These are phyloP conservation scores for Hanseniaspora clermontiae DNA, from an alignment of 805 yeast genomes.

Conservation along the genomic window DNA sequence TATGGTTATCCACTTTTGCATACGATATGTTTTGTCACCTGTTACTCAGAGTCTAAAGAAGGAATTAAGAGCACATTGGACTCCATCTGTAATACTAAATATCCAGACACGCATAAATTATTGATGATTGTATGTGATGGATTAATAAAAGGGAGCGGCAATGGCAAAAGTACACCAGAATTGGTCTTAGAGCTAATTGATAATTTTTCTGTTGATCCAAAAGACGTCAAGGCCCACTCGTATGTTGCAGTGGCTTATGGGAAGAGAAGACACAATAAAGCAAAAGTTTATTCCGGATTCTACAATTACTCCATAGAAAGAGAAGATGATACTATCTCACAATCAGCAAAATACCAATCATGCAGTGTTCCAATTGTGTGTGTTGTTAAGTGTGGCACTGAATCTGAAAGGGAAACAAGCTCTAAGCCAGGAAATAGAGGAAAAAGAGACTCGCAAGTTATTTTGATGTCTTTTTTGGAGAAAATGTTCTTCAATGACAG, in stretches of 20 bases:
- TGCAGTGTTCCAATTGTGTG: slow-evolving; percentile 69
- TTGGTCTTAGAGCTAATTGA: slow-evolving; percentile 79
- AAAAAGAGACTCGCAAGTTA: slow-evolving; percentile 86
- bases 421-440: slow-evolving; percentile 89
- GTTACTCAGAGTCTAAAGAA: slow-evolving; percentile 84
- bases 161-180: slow-evolving; percentile 78
- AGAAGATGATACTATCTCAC: slow-evolving; percentile 52
- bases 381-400: slow-evolving; percentile 81
- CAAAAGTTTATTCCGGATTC: slow-evolving; percentile 89
- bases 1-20: slow-evolving; percentile 69
- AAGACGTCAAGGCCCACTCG: slow-evolving; percentile 67
- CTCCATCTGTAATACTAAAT: slow-evolving; percentile 87
- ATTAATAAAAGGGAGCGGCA: slow-evolving; percentile 85
- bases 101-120: slow-evolving; percentile 87
- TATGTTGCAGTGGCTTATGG: slow-evolving; percentile 96
- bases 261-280: slow-evolving; percentile 91
- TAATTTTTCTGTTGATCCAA: slow-evolving; percentile 55
- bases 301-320: slow-evolving; percentile 44
- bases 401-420: slow-evolving; percentile 49
- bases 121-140: slow-evolving; percentile 87
- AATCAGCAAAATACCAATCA: slow-evolving; percentile 51
- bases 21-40: slow-evolving; percentile 67
- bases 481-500: slow-evolving; percentile 81
- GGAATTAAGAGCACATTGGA: slow-evolving; percentile 83
- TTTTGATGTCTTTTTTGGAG: slow-evolving; percentile 81